Evolutionary conservation across 2,329 filamentous ascomycete genomes (phyloP).

Genomic region (Raffaelea deltoideospora): DNA sequence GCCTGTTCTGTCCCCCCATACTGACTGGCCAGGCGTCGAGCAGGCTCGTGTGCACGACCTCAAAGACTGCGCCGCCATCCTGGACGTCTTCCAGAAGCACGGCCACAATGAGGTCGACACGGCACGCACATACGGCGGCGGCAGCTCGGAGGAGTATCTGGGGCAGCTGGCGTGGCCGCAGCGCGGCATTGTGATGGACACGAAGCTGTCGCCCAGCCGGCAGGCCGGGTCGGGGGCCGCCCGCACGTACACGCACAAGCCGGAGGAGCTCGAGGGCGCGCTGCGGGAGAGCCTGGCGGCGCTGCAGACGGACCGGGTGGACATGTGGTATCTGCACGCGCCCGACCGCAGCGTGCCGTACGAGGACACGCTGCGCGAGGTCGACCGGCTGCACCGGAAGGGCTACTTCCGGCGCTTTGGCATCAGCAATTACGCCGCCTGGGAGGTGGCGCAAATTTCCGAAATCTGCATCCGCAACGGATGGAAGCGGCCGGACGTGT

Average conservation of each 20-base stretch:
- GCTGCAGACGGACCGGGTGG: constrained; percentile 12
- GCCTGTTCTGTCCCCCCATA: too few relatives aligned
- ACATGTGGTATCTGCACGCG: constrained; percentile 31
- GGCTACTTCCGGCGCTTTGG: constrained; percentile 35
- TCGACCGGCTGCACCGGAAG: constrained; percentile 27
- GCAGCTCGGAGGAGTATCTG: constrained; percentile 43
- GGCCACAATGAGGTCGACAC: constrained; percentile 59
- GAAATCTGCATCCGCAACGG: constrained; percentile 21
- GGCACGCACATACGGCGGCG: constrained; percentile 47
- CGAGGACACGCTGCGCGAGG: constrained; percentile 33
- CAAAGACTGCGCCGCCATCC: constrained; percentile 40
- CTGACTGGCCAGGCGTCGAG: constrained; percentile 9
- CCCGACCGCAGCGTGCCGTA: constrained; percentile 35
- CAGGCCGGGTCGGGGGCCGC: constrained; percentile 2
- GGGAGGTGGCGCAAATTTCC: constrained; percentile 26
- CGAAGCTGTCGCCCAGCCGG: constrained; percentile 9
- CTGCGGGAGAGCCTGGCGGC: constrained; percentile 10
- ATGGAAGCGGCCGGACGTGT: constrained; percentile 26
- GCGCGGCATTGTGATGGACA: constrained; percentile 14
- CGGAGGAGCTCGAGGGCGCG: constrained; percentile 8
- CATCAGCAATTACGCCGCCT: constrained; percentile 28
- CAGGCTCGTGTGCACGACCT: constrained; percentile 15
- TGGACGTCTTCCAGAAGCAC: constrained; percentile 49
- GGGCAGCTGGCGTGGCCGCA: constrained; percentile 21
- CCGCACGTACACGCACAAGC: constrained; percentile 7